These are phyloP conservation scores for Gymnopilus junonius DNA, from an alignment of 768 basidiomycete species.

Conservation along the genomic window DNA sequence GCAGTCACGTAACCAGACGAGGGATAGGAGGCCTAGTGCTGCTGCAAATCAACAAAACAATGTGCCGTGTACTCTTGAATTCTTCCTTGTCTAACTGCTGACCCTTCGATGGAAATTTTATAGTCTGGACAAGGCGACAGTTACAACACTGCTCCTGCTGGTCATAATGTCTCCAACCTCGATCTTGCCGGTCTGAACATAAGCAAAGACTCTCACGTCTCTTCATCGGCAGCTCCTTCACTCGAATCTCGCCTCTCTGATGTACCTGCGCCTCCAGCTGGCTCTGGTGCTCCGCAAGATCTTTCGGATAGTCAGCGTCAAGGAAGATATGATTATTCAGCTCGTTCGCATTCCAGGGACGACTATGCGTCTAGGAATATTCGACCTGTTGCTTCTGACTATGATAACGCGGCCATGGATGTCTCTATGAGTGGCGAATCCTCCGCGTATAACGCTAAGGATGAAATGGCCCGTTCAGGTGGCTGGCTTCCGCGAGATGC, in stretches of 20 bases:
- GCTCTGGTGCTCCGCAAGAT: background rate
- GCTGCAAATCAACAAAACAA: slow-evolving; percentile 11
- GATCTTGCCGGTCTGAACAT: slow-evolving; percentile 15
- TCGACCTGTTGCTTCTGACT: slow-evolving; percentile 9
- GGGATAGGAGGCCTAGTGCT: slow-evolving; percentile 10
- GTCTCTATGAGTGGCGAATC: slow-evolving; percentile 8
- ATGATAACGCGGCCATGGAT: slow-evolving; percentile 10
- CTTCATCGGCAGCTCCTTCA: slow-evolving; percentile 16
- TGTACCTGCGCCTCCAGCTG: background rate
- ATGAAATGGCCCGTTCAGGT: slow-evolving; percentile 10
- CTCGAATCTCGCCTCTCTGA: slow-evolving; percentile 16
- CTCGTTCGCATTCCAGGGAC: slow-evolving; percentile 2
- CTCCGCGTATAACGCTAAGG: slow-evolving; percentile 8
- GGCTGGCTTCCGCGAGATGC: slow-evolving; percentile 12
- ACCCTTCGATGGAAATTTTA: background rate
- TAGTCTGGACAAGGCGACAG: slow-evolving; percentile 12
- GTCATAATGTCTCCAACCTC: slow-evolving; percentile 10
- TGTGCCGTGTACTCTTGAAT: background rate
- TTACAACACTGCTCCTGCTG: slow-evolving; percentile 5
- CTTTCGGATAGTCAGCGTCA: slow-evolving; percentile 10
- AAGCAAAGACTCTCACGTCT: slow-evolving; percentile 15
- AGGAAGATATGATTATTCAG: slow-evolving; percentile 15
- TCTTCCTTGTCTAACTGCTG: background rate
- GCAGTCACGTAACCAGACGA: background rate
- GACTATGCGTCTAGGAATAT: slow-evolving; percentile 5